Percentiles rank a stretch among this genome's conserved stretches.
These are phyloP conservation scores for Quercus robur DNA, from an alignment of 306 rosid species.

Conservation along the genomic window DNA sequence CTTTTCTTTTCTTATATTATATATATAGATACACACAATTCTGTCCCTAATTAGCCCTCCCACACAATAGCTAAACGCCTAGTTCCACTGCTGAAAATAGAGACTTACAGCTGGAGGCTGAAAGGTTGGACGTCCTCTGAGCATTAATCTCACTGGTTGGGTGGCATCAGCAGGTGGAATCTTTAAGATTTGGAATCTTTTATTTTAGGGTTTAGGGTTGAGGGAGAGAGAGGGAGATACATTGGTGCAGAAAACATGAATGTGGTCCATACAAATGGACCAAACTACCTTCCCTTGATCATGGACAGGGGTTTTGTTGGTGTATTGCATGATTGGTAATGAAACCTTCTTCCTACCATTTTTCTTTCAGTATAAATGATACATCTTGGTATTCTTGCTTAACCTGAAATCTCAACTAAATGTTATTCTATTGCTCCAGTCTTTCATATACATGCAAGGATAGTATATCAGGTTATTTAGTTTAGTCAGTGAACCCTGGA, in stretches of 20 bases:
- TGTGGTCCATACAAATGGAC: slow-evolving; percentile 69
- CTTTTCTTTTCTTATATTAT: too few species aligned
- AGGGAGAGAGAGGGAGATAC: too few species aligned
- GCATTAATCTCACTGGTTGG: too few species aligned
- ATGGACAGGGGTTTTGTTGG: slow-evolving; percentile 91
- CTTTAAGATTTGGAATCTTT: too few species aligned
- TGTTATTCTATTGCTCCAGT: background rate
- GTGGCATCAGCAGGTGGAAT: too few species aligned
- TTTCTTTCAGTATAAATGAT: background rate
- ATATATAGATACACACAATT: too few species aligned
- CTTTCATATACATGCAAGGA: background rate
- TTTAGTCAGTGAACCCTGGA: background rate
- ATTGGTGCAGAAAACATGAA: slow-evolving; percentile 44
- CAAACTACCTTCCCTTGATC: slow-evolving; percentile 83
- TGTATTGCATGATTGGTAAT: slow-evolving; percentile 93
- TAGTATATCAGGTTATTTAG: background rate
- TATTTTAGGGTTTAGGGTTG: too few species aligned
- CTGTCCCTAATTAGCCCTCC: too few species aligned
- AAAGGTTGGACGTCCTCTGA: too few species aligned
- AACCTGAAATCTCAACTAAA: background rate
- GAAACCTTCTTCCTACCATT: slow-evolving; percentile 17
- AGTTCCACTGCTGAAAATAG: too few species aligned
- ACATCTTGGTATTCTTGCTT: background rate
- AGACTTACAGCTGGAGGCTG: too few species aligned
- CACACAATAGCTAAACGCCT: too few species aligned